Evolutionary conservation across 495 filamentous ascomycete species (phyloP).

Genomic region (Tuber indicum): DNA sequence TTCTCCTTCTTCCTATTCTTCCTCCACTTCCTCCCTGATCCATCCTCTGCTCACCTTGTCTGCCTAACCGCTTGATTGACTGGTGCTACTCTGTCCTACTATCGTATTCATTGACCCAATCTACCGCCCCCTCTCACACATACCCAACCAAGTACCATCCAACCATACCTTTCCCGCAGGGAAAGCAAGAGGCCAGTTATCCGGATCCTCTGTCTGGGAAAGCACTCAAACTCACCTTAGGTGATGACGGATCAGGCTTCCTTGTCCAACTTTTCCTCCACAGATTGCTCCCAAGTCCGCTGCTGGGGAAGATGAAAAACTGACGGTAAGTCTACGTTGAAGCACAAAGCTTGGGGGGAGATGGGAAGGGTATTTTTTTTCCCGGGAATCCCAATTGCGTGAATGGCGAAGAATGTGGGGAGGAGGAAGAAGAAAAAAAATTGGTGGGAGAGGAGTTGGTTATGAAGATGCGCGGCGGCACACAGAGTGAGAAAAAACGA

Average conservation of each 20-base stretch:
- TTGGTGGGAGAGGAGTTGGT: conserved; percentile 15
- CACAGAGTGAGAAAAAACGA: conserved; percentile 28
- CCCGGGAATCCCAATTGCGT: not conserved
- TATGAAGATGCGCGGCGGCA: conserved; percentile 25
- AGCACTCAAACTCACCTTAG: conserved; percentile 26
- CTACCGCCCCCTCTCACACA: not conserved
- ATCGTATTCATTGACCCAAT: conserved; percentile 2
- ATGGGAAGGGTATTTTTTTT: conserved; percentile 22
- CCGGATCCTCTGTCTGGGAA: conserved; percentile 10
- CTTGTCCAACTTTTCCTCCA: conserved; percentile 21
- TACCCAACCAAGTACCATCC: not conserved
- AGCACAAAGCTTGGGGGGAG: conserved; percentile 16
- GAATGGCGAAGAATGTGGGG: conserved; percentile 6
- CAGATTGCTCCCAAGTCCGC: conserved; percentile 7
- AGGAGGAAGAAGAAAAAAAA: conserved; percentile 9
- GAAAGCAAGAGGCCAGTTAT: not conserved
- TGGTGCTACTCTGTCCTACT: not conserved
- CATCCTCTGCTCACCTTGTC: conserved; percentile 2
- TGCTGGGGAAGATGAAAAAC: not conserved
- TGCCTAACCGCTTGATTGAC: conserved; percentile 2
- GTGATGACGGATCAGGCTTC: conserved; percentile 27
- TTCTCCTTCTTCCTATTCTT: conserved; percentile 4
- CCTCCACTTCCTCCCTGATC: conserved; percentile 21
- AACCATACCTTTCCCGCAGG: conserved; percentile 1
- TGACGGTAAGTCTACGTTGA: conserved; percentile 19